These are phyloP conservation scores for Zymoseptoria passerinii DNA, from an alignment of 2,329 filamentous ascomycete species.

Conservation along the genomic window DNA sequence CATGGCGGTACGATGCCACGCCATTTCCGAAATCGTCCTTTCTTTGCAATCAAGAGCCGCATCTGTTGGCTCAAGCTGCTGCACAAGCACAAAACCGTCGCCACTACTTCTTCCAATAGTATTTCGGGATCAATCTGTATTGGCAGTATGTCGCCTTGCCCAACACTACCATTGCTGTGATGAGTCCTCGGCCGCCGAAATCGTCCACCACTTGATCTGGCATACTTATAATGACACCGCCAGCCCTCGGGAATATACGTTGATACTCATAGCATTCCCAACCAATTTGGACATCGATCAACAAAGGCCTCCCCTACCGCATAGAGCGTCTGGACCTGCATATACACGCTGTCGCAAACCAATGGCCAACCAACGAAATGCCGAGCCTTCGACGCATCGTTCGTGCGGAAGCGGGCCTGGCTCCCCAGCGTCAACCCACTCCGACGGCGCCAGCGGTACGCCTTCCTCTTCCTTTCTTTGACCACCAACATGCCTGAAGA, in stretches of 20 bases:
- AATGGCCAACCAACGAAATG: conserved; percentile 21
- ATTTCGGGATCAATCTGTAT: conserved; percentile 21
- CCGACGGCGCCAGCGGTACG: conserved; percentile 19
- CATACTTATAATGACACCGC: neutral
- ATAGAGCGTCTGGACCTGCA: neutral
- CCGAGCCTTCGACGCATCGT: conserved; percentile 26
- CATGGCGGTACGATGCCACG: conserved; percentile 14
- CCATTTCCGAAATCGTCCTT: conserved; percentile 10
- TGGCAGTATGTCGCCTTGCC: conserved; percentile 21
- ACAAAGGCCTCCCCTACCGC: neutral
- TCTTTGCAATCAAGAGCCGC: conserved; percentile 10
- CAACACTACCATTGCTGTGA: conserved; percentile 5
- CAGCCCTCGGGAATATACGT: neutral
- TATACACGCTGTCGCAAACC: neutral
- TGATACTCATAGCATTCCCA: neutral
- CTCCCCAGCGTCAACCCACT: conserved; percentile 21
- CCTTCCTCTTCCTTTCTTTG: conserved; percentile 4
- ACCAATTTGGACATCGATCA: neutral
- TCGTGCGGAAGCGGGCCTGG: conserved; percentile 17
- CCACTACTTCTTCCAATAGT: conserved; percentile 25
- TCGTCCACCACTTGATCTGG: neutral
- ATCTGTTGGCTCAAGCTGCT: conserved; percentile 17
- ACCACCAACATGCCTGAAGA: conserved; percentile 8
- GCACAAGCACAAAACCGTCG: conserved; percentile 23
- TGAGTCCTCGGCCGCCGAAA: neutral